Conservation (phyloP, 176 grass and related monocot species). For the Coix lacrymajobi region DNA sequence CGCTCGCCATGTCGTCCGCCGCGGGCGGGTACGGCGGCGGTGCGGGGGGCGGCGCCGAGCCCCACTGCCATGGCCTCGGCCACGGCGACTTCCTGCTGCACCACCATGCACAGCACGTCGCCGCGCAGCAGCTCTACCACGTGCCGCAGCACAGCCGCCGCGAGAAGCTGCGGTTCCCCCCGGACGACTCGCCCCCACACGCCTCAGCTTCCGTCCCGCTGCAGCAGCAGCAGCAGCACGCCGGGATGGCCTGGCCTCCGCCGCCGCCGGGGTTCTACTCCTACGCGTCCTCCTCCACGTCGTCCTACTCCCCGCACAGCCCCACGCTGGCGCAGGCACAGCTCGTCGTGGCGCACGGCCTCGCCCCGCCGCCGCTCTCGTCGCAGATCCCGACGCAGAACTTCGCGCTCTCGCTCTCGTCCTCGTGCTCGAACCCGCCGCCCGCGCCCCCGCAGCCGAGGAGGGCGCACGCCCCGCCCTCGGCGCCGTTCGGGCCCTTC, state of each 20-base stretch:
- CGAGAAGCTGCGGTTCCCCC: constrained; percentile 90
- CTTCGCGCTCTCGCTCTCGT: constrained; percentile 67
- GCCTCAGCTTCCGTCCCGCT: neutral
- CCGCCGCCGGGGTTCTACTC: constrained; percentile 41
- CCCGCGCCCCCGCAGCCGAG: neutral
- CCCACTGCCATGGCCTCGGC: constrained; percentile 20
- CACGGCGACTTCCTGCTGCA: constrained; percentile 51
- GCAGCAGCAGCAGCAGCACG: neutral
- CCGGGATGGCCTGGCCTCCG: constrained; percentile 10
- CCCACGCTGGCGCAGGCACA: constrained; percentile 35
- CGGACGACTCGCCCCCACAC: constrained; percentile 34
- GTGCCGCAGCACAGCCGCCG: constrained; percentile 91
- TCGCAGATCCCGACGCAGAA: constrained; percentile 53
- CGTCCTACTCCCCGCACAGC: constrained; percentile 57
- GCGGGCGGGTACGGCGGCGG: constrained; percentile 48
- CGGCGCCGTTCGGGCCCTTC: constrained; percentile 49
- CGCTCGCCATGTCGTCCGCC: constrained; percentile 57
- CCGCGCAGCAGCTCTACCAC: constrained; percentile 63
- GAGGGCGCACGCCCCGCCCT: constrained; percentile 12
- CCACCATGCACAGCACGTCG: constrained; percentile 46
- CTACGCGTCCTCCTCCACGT: constrained; percentile 46
- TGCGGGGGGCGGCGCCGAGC: constrained; percentile 20
- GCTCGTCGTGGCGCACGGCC: constrained; percentile 25
- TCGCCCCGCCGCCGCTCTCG: neutral
- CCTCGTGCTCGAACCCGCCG: constrained; percentile 35